Conservation (phyloP, 805 yeast species). For the Ogataea neopini region DNA sequence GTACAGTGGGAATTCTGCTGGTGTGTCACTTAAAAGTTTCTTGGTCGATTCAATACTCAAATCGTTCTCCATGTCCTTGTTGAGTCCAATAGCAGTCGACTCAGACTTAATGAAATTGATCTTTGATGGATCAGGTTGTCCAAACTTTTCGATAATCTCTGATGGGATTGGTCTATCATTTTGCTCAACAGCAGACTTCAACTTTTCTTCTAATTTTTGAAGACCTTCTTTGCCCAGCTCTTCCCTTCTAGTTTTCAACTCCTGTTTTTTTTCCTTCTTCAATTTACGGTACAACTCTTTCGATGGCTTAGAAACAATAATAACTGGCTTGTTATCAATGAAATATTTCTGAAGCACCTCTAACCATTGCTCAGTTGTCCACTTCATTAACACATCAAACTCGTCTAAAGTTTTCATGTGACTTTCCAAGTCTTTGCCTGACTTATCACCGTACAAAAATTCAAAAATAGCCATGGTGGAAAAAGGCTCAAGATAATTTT, state of each 20-base stretch:
- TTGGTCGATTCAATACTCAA: constrained; percentile 24
- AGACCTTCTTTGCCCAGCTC: constrained; percentile 64
- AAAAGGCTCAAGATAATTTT: constrained; percentile 60
- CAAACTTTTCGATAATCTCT: constrained; percentile 58
- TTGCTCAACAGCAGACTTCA: constrained; percentile 61
- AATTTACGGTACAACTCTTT: constrained; percentile 50
- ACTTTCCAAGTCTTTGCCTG: constrained; percentile 56
- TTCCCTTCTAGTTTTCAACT: constrained; percentile 49
- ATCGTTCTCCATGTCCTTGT: constrained; percentile 36
- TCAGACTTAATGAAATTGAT: constrained; percentile 71
- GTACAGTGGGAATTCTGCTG: constrained; percentile 59
- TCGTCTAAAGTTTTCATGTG: constrained; percentile 59
- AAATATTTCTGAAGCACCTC: constrained; percentile 52
- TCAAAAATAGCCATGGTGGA: constrained; percentile 72
- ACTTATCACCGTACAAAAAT: constrained; percentile 72
- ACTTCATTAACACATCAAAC: constrained; percentile 54
- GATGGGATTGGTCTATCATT: constrained; percentile 82
- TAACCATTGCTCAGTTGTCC: constrained; percentile 74
- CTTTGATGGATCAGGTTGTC: constrained; percentile 70
- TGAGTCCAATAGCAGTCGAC: constrained; percentile 60
- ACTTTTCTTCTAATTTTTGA: constrained; percentile 45
- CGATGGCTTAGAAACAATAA: constrained; percentile 76
- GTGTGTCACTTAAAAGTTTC: constrained; percentile 32
- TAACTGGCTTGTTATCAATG: constrained; percentile 60
- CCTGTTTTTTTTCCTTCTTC: constrained; percentile 51